These are phyloP conservation scores for Phialophora expanda DNA, from an alignment of 2,329 filamentous ascomycete genomes.

Conservation along the genomic window DNA sequence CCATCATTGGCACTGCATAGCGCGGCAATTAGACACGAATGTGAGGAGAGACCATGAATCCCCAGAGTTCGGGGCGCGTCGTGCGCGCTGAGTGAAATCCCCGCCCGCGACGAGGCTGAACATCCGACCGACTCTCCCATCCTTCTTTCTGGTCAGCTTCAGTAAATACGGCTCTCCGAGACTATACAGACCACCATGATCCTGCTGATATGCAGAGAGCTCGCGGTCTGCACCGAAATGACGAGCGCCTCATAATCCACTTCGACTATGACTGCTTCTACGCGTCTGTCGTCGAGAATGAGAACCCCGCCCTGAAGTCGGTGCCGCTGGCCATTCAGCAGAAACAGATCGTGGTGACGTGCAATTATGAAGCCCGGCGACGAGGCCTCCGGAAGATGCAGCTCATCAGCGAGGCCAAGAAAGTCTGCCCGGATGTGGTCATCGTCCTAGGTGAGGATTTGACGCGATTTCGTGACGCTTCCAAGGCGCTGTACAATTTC, in stretches of 20 bases:
- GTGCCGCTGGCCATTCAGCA: slow-evolving; percentile 84
- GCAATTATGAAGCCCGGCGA: slow-evolving; percentile 87
- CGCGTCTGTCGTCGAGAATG: slow-evolving; percentile 84
- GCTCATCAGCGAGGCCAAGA: slow-evolving; percentile 79
- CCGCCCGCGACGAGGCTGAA: slow-evolving; percentile 3
- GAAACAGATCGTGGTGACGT: slow-evolving; percentile 90
- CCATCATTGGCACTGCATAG: slow-evolving; percentile 47
- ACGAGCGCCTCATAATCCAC: slow-evolving; percentile 75
- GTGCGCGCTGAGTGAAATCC: neutral
- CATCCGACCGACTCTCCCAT: neutral
- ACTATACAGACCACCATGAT: slow-evolving; percentile 28
- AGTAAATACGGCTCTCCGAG: neutral
- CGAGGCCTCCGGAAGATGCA: slow-evolving; percentile 75
- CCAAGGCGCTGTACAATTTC: slow-evolving; percentile 78
- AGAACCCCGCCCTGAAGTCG: slow-evolving; percentile 72
- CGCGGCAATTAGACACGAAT: neutral
- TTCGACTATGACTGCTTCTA: slow-evolving; percentile 84
- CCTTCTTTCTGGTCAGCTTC: neutral
- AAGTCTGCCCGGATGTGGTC: slow-evolving; percentile 79
- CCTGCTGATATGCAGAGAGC: slow-evolving; percentile 40
- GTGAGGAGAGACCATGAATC: neutral
- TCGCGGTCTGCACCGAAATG: slow-evolving; percentile 55
- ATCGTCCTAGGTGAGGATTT: slow-evolving; percentile 87
- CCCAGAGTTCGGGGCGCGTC: neutral
- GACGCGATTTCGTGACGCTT: slow-evolving; percentile 81